A percentile compares a stretch with the other conserved stretches of the same genome.
These are phyloP conservation scores for Trichosporon faecale DNA, from an alignment of 1,284 basidiomycete genomes.

Conservation along the genomic window DNA sequence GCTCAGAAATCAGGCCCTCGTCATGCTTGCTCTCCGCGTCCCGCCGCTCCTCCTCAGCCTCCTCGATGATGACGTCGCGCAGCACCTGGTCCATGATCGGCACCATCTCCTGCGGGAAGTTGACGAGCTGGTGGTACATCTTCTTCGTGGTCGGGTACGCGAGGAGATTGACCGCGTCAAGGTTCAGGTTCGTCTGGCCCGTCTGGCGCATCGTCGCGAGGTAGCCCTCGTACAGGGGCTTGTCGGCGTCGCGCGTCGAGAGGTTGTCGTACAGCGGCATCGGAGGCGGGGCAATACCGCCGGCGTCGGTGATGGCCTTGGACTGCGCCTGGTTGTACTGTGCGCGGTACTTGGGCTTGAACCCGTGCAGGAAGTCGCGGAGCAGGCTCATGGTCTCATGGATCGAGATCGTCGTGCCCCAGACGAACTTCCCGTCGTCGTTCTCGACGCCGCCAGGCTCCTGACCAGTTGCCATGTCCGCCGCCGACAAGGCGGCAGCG, in stretches of 20 bases:
- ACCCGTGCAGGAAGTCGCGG: slow-evolving; percentile 81
- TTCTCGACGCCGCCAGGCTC: slow-evolving; percentile 32
- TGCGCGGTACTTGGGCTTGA: slow-evolving; percentile 89
- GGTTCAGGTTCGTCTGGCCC: slow-evolving; percentile 85
- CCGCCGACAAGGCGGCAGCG: slow-evolving; percentile 52
- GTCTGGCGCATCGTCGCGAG: slow-evolving; percentile 83
- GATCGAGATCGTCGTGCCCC: slow-evolving; percentile 93
- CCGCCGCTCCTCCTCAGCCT: slow-evolving; percentile 72
- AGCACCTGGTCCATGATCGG: slow-evolving; percentile 96
- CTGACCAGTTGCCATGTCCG: slow-evolving; percentile 4
- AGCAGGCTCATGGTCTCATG: slow-evolving; percentile 87
- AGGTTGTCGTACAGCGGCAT: slow-evolving; percentile 54
- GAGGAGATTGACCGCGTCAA: slow-evolving; percentile 83
- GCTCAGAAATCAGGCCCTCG: slow-evolving; percentile 46
- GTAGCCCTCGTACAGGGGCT: slow-evolving; percentile 75
- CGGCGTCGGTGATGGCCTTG: slow-evolving; percentile 33
- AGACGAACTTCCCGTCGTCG: slow-evolving; percentile 78
- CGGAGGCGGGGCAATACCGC: slow-evolving; percentile 37
- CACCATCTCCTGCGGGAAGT: slow-evolving; percentile 94
- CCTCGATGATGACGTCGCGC: slow-evolving; percentile 81
- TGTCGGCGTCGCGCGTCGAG: slow-evolving; percentile 64
- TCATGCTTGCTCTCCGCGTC: slow-evolving; percentile 37
- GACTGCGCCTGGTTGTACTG: slow-evolving; percentile 59
- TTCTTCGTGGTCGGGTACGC: slow-evolving; percentile 83
- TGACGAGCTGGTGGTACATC: slow-evolving; percentile 72